A percentile compares a stretch with the other conserved stretches of the same genome.
phyloP scores from a whole-genome alignment of 2,329 filamentous ascomycete species.

The Emergomyces pasteurianus region DNA sequence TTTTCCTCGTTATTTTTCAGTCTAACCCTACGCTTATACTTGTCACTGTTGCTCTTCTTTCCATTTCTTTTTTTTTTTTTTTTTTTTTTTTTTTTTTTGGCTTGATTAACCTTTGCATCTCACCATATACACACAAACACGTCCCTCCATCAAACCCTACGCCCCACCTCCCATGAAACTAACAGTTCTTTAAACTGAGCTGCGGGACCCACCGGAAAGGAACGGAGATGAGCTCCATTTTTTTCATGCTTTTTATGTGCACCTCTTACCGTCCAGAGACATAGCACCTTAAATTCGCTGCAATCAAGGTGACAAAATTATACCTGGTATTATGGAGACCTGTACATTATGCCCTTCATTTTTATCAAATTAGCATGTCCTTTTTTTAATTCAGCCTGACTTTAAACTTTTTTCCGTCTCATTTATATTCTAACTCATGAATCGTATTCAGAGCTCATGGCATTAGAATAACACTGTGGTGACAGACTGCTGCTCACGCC shows the following conservation, averaged over 20 bases:
- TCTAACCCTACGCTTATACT: neutral
- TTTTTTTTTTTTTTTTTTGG: neutral
- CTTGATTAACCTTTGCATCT: neutral
- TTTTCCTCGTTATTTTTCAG: neutral
- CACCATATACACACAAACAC: neutral
- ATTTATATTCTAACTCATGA: neutral
- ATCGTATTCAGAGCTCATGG: neutral
- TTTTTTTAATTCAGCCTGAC: neutral
- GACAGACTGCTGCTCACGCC: neutral
- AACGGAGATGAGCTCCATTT: neutral
- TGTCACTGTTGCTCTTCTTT: neutral
- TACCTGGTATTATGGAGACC: neutral
- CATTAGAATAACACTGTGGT: neutral
- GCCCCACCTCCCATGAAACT: neutral
- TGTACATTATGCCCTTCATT: conserved; percentile 2
- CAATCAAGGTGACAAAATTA: neutral
- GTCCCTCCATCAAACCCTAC: neutral
- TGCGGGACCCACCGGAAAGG: neutral
- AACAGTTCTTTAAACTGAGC: neutral
- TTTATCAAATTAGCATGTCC: neutral
- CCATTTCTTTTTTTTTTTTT: neutral
- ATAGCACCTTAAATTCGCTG: neutral
- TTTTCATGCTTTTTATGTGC: neutral
- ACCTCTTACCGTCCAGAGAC: neutral
- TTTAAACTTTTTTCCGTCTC: neutral